phyloP scores from a whole-genome alignment of 768 basidiomycete species.

The Boletus sensibilis region DNA sequence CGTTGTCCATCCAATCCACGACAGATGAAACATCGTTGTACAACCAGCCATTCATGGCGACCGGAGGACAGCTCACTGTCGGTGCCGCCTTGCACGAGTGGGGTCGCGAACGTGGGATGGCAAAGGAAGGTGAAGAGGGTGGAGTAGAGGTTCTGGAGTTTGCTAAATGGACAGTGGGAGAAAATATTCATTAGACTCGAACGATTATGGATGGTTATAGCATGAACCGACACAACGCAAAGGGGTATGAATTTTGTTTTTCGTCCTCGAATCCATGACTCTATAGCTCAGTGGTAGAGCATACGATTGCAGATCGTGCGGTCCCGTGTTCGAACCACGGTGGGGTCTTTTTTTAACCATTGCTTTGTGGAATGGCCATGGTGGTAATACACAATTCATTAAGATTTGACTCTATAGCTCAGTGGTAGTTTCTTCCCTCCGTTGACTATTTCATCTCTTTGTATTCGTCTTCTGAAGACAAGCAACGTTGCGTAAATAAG shows the following conservation, averaged over 20 bases:
- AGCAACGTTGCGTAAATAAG: neutral
- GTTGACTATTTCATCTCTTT: neutral
- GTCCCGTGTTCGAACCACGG: conserved; percentile 61
- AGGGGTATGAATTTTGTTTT: accelerated
- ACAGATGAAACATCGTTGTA: conserved; percentile 59
- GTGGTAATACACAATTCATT: no score
- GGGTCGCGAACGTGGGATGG: conserved; percentile 50
- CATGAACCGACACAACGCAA: neutral
- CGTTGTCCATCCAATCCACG: conserved; percentile 44
- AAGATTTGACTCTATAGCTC: no score
- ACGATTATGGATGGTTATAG: neutral
- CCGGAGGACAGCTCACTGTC: conserved; percentile 52
- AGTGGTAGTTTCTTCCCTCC: no score
- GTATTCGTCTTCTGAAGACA: neutral
- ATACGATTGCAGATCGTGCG: conserved; percentile 58
- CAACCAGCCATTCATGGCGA: conserved; percentile 72
- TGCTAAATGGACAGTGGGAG: conserved; percentile 65
- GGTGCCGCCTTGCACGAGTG: conserved; percentile 45
- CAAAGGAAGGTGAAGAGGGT: conserved; percentile 30
- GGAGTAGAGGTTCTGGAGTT: conserved; percentile 48
- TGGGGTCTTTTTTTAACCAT: conserved; percentile 38
- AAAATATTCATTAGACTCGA: conserved; percentile 21
- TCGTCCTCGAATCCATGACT: conserved; percentile 2
- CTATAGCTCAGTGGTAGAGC: conserved; percentile 53
- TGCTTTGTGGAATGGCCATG: neutral